A percentile compares a stretch with the other conserved stretches of the same genome.
phyloP scores from a whole-genome alignment of 371 early-diverging fungal species.

The Rhizopus sp. region DNA sequence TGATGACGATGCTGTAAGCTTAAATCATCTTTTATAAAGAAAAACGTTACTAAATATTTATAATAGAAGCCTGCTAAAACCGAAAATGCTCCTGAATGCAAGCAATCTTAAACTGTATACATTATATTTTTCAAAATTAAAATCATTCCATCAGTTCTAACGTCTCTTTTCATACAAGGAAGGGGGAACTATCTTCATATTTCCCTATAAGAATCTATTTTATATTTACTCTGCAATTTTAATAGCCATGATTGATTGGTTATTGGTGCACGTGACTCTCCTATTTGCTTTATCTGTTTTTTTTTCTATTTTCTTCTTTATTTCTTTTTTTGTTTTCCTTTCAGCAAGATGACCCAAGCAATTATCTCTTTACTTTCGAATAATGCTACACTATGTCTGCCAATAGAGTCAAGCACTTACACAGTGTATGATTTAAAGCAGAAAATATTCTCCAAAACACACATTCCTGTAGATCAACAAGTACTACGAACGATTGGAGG shows the following conservation, averaged over 20 bases:
- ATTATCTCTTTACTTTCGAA: slow-evolving; percentile 37
- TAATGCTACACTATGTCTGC: slow-evolving; percentile 27
- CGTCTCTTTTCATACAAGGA: too few species aligned
- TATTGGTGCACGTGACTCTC: too few species aligned
- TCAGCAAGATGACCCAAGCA: slow-evolving; percentile 32
- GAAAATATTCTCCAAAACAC: slow-evolving; percentile 33
- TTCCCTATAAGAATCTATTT: too few species aligned
- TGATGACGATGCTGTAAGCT: slow-evolving; percentile 61
- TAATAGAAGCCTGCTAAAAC: slow-evolving; percentile 44
- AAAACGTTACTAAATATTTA: slow-evolving; percentile 3
- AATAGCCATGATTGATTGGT: too few species aligned
- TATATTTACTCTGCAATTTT: too few species aligned
- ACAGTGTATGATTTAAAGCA: slow-evolving; percentile 36
- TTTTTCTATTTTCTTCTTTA: too few species aligned
- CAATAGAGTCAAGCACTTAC: slow-evolving; percentile 13
- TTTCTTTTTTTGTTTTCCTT: too few species aligned
- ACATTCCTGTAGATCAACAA: slow-evolving; percentile 51
- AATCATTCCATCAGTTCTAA: too few species aligned
- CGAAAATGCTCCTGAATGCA: slow-evolving; percentile 68
- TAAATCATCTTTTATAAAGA: slow-evolving; percentile 2
- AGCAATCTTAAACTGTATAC: slow-evolving; percentile 50
- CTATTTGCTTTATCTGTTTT: too few species aligned
- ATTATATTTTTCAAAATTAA: neutral
- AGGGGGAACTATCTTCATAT: too few species aligned
- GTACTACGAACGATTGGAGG: slow-evolving; percentile 49